phyloP scores from a whole-genome alignment of 2,329 filamentous ascomycete genomes.

The Tolypocladium tropicale region DNA sequence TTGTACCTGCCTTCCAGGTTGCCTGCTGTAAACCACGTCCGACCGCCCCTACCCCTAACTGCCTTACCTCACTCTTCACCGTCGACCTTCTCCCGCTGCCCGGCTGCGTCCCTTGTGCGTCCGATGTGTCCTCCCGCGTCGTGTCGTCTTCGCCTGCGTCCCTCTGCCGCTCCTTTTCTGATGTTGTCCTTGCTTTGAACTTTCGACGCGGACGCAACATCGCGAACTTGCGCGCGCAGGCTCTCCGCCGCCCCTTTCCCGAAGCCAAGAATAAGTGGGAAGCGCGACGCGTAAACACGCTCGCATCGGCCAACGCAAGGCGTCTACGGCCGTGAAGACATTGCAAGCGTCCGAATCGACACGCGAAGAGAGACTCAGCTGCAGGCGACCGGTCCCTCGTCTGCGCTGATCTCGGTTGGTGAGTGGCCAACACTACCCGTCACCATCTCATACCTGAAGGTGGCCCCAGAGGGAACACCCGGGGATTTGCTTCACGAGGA shows the following conservation, averaged over 20 bases:
- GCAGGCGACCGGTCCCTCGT: slow-evolving; percentile 49
- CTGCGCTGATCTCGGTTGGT: slow-evolving; percentile 53
- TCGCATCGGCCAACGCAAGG: slow-evolving; percentile 4
- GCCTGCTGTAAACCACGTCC: neutral
- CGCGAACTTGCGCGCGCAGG: slow-evolving; percentile 1
- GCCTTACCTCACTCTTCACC: neutral
- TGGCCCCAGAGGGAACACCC: neutral
- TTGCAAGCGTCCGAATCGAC: slow-evolving; percentile 9
- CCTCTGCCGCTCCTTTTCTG: slow-evolving; percentile 14
- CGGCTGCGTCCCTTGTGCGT: neutral
- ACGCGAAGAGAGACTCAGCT: slow-evolving; percentile 40
- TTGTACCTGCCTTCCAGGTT: too few relatives aligned
- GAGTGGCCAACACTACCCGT: slow-evolving; percentile 14
- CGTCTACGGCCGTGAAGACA: slow-evolving; percentile 4
- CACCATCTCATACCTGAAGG: neutral
- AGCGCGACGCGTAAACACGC: slow-evolving; percentile 21
- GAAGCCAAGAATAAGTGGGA: neutral
- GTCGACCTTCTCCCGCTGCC: neutral
- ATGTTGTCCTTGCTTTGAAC: slow-evolving; percentile 15
- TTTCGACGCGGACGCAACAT: slow-evolving; percentile 9
- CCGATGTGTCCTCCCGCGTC: slow-evolving; percentile 23
- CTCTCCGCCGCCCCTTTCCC: neutral
- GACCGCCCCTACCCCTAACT: neutral
- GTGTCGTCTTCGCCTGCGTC: slow-evolving; percentile 10
- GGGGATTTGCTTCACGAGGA: neutral